Percentiles rank a stretch among this genome's conserved stretches.
These are phyloP conservation scores for Ophiostoma montium DNA, from an alignment of 2,329 filamentous ascomycete genomes.

Conservation along the genomic window DNA sequence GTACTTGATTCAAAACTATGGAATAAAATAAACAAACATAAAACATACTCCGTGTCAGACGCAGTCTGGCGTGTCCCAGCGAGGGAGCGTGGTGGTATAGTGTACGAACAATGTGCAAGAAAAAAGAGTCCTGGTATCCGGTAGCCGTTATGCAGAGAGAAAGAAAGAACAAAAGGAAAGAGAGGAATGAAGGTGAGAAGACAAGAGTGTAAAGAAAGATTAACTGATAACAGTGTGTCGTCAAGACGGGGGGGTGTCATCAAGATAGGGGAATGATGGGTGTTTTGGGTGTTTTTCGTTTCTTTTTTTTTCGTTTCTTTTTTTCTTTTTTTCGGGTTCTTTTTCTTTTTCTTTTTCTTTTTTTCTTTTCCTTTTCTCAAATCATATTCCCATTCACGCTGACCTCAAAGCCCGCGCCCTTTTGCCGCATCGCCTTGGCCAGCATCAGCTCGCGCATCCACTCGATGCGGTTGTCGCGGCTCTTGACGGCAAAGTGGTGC, in stretches of 20 bases:
- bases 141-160: constrained; percentile 4
- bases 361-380: constrained; percentile 19
- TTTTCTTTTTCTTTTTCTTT: background rate
- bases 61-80: background rate
- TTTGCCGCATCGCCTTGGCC: constrained; percentile 73
- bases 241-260: no score
- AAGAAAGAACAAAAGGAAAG: constrained; percentile 10
- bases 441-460: constrained; percentile 96
- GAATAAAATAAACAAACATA: background rate
- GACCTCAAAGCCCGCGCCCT: constrained; percentile 70
- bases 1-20: background rate
- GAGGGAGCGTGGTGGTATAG: background rate
- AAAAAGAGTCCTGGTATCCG: background rate
- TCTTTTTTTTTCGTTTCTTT: background rate
- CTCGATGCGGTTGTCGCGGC: constrained; percentile 80
- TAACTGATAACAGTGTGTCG: background rate
- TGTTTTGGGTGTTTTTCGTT: no score
- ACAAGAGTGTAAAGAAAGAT: background rate
- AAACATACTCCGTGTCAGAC: no score
- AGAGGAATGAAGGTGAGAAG: constrained; percentile 8
- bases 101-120: background rate
- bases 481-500: constrained; percentile 85
- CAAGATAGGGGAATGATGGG: no score
- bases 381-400: constrained; percentile 71
- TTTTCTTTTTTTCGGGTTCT: background rate